Base-by-base conservation (phyloP, 2,329 filamentous ascomycete genomes). In the Aspergillus terreus region DNA sequence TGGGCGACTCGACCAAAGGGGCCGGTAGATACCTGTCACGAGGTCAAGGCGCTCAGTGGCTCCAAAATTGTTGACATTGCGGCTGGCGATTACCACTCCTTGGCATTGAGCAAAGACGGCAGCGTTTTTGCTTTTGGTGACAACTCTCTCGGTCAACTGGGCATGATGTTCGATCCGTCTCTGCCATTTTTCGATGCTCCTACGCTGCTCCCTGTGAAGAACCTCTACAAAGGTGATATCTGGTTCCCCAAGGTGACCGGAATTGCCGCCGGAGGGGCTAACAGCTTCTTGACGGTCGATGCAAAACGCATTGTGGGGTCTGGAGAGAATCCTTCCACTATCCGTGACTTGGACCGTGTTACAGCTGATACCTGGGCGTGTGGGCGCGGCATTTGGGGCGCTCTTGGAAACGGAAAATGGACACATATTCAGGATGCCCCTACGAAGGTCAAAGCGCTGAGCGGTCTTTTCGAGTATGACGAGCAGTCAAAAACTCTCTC, bases 71-170 rank as follows among this genome's bases (percentile, higher is more conserved):
- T 77, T 4, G 81, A 88, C 58, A 86, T 97, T 52, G 92, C 92
- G 1, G 77, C 90, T 1, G 94, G 94, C 21, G 91, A 96, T 65
- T 84, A 86, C 59, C 94, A 99, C 72, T 95, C 90, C 4, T 74
- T 95, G 1, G 88, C 84, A 0, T 78, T 91, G 14, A 89, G 92
- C 65, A 82, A 82, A 53, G 78, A 86, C 47, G 92, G 92, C 14
- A 82, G 84, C 14, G 80, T 94, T 14, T 96, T 94, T 69, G 79
- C 85, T 6, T 97, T 95, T 73, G 94, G 94, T 35, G 92, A 97
- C 70, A 97, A 97, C 72, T 85, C 85, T 0, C 82, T 83, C 41
- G 94, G 94, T n/a, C 94, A 97, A 70, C 79, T 97, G 3, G 92
- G 92, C n/a, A 84, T 92, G 61, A 83, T 90, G 46, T 82, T 81